These are phyloP conservation scores for Iberis amara DNA, from an alignment of 441 rosid species.

Conservation along the genomic window DNA sequence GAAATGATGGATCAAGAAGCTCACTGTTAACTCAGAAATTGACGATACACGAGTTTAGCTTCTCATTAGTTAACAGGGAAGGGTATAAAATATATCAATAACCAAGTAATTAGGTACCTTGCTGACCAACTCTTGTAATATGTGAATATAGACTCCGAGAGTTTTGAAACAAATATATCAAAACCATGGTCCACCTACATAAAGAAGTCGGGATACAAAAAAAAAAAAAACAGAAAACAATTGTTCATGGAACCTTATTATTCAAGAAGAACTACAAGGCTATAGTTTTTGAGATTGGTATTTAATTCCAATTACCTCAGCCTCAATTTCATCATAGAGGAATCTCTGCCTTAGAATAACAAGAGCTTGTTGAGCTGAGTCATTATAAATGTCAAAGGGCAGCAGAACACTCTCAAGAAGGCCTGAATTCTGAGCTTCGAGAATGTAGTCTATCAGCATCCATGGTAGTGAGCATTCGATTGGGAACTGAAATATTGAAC, in stretches of 20 bases:
- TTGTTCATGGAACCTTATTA: conserved; percentile 9
- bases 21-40: conserved; percentile 48
- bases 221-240: conserved; percentile 7
- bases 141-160: conserved; percentile 79
- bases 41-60: conserved; percentile 28
- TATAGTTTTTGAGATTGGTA: conserved; percentile 16
- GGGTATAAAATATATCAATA: conserved; percentile 12
- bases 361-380: conserved; percentile 98
- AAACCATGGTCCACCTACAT: conserved; percentile 96
- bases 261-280: conserved; percentile 3
- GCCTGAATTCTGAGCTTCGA: conserved; percentile 77
- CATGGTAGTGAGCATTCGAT: conserved; percentile 99
- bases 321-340: conserved; percentile 99
- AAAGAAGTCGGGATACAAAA: conserved; percentile 25
- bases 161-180: conserved; percentile 85
- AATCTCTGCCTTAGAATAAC: conserved; percentile 84
- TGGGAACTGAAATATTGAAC: conserved; percentile 61
- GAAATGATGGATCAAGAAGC: conserved; percentile 96
- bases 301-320: conserved; percentile 59
- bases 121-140: conserved; percentile 99
- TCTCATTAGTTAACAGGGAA: conserved; percentile 16
- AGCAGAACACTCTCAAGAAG: conserved; percentile 89
- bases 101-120: conserved; percentile 46
- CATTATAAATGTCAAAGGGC: conserved; percentile 96
- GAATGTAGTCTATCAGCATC: conserved; percentile 94